phyloP scores from a whole-genome alignment of 2,329 filamentous ascomycete species.

The Fusarium compactum region DNA sequence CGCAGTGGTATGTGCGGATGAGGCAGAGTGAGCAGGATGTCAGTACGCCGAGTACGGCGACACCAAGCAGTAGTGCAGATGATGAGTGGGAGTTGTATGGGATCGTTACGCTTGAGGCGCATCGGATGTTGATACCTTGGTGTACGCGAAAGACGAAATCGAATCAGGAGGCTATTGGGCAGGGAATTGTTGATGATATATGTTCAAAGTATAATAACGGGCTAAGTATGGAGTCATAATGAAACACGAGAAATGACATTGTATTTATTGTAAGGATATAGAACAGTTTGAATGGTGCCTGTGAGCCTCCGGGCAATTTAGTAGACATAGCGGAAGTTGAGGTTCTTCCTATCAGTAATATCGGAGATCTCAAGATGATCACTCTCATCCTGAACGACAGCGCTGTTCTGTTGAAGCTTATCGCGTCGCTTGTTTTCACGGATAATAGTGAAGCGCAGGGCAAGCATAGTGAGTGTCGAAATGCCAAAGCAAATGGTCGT shows the following conservation, averaged over 20 bases:
- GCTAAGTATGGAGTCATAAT: background rate
- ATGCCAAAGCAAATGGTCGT: constrained; percentile 39
- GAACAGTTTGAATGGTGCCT: too few relatives aligned
- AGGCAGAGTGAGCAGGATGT: constrained; percentile 15
- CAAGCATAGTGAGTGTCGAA: constrained; percentile 29
- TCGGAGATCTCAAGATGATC: constrained; percentile 35
- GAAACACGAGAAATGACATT: background rate
- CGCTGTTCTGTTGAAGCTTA: constrained; percentile 5
- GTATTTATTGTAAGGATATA: background rate
- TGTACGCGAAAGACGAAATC: constrained; percentile 40
- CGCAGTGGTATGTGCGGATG: constrained; percentile 48
- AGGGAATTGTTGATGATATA: constrained; percentile 28
- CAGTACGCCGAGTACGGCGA: constrained; percentile 39
- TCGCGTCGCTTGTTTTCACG: constrained; percentile 37
- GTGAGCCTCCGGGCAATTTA: background rate
- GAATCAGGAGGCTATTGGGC: constrained; percentile 19
- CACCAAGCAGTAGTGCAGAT: constrained; percentile 21
- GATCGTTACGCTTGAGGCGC: constrained; percentile 48
- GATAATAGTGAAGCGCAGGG: constrained; percentile 26
- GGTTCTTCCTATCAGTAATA: constrained; percentile 34
- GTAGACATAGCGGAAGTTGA: constrained; percentile 41
- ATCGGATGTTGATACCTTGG: constrained; percentile 50
- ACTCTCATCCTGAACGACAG: background rate
- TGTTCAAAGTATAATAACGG: constrained; percentile 15
- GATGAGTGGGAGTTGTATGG: constrained; percentile 50